Evolutionary conservation across 192 early-diverging fungal species (phyloP).

Genomic region (Umbelopsis vinacea): DNA sequence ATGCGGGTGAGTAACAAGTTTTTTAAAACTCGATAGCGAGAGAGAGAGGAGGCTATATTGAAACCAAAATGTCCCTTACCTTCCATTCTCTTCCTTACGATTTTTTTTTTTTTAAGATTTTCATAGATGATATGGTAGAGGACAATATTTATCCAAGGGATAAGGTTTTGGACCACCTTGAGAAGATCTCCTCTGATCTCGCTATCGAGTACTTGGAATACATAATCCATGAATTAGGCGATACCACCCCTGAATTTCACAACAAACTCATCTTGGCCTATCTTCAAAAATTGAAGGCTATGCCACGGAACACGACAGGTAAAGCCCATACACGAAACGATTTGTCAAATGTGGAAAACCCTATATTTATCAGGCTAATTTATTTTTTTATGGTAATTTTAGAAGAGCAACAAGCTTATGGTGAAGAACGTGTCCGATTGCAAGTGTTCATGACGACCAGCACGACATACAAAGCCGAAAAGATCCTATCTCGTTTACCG

Average conservation of each 20-base stretch:
- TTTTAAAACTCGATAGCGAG: not conserved
- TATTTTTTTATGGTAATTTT: not conserved
- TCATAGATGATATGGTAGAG: conserved; percentile 60
- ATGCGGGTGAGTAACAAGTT: conserved; percentile 61
- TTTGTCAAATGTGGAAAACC: not conserved
- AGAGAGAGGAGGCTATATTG: not conserved
- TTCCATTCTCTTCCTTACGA: not conserved
- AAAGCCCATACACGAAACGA: not conserved
- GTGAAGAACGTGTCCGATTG: conserved; percentile 40
- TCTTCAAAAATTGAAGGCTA: conserved; percentile 60
- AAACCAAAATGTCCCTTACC: not conserved
- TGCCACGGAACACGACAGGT: not conserved
- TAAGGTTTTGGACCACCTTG: conserved; percentile 69
- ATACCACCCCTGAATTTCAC: conserved; percentile 73
- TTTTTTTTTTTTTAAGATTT: conserved; percentile 39
- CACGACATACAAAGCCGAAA: conserved; percentile 73
- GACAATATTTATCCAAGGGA: conserved; percentile 66
- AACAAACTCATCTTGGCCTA: conserved; percentile 83
- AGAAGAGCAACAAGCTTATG: conserved; percentile 2
- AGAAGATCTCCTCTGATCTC: conserved; percentile 64
- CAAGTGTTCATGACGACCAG: conserved; percentile 74
- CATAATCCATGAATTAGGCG: conserved; percentile 72
- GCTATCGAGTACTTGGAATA: conserved; percentile 81
- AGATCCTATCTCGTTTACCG: conserved; percentile 74
- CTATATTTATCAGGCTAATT: not conserved